Base-by-base conservation (phyloP, 257 asterid species). In the Petunia secreta region DNA sequence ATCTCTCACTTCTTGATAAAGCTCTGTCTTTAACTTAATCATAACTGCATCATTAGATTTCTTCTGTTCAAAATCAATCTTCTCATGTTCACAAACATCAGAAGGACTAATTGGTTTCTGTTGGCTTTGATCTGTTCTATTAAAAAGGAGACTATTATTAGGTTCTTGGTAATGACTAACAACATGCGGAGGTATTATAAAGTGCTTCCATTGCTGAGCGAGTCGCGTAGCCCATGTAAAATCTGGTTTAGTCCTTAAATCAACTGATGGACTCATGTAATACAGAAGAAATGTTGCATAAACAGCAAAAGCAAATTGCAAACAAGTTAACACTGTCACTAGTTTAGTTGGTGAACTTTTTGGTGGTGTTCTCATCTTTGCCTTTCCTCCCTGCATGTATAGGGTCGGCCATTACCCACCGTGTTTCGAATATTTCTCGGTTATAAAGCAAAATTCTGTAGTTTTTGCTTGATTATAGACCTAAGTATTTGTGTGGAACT, bases 231-330 rank as follows among this genome's bases (percentile, higher is more conserved):
- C 97, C 97, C 97, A 92, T 6, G 90, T 11, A 84, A 92, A 91
- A 64, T 94, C 97, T 0, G 98, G 97, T 44, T 85, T 91, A 37
- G 89, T 9, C 6, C 85, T 80, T 40, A 94, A 63, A 34, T 94
- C 98, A 1, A 93, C 38, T 0, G 93, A 16, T 6, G 98, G 97
- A 94, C 25, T 25, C 25, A 25, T 25, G 25, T 25, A 25, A 25
- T 25, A 25, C 25, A 25, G 25, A 25, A 25, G 84, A 80, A 91
- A 90, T 0, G 98, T 92, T 1, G 94, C 98, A 76, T 94, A 94
- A 16, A 91, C 80, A 9, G 98, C 98, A 37, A 94, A 94, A 1
- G 90, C 88, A 63, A 94, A 90, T 16, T 94, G 98, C 36, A 94
- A 76, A 54, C 93, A 91, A 2, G 97, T 94, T 7, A 94, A 80